A percentile compares a stretch with the other conserved stretches of the same genome.
phyloP scores from a whole-genome alignment of 73 alveolate species.

The Blepharisma japonicum region DNA sequence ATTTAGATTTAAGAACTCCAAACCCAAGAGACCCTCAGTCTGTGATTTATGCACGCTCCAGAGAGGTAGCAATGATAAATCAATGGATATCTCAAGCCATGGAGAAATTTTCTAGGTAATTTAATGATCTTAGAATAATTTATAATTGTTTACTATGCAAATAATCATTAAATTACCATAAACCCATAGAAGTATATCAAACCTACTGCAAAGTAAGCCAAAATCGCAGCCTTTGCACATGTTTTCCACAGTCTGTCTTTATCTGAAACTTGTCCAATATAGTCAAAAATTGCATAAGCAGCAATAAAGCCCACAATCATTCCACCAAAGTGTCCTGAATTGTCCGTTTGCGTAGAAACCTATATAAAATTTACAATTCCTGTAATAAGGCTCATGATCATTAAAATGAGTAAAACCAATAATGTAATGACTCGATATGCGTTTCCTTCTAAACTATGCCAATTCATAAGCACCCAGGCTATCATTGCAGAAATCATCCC shows the following conservation, averaged over 20 bases:
- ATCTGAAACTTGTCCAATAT: constrained; percentile 18
- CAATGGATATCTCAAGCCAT: neutral
- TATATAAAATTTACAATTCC: neutral
- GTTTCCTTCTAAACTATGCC: constrained; percentile 8
- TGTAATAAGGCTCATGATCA: neutral
- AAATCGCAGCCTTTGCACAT: neutral
- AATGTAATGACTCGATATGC: neutral
- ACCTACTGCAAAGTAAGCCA: too few species aligned
- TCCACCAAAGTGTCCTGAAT: constrained; percentile 32
- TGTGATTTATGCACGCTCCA: neutral
- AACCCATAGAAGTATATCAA: too few species aligned
- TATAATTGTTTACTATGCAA: too few species aligned
- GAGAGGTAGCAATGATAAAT: neutral
- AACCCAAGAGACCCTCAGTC: constrained; percentile 54
- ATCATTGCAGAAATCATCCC: constrained; percentile 40
- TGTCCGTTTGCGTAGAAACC: neutral
- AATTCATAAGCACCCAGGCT: constrained; percentile 38
- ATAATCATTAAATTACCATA: too few species aligned
- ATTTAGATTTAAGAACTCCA: constrained; percentile 61
- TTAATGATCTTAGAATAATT: too few species aligned
- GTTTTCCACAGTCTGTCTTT: neutral
- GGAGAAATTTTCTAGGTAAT: too few species aligned
- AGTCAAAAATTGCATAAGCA: neutral
- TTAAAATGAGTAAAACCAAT: neutral
- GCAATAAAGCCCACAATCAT: neutral